Conservation (phyloP, 1,284 basidiomycete species). For the Microstroma glucosiphilum region DNA sequence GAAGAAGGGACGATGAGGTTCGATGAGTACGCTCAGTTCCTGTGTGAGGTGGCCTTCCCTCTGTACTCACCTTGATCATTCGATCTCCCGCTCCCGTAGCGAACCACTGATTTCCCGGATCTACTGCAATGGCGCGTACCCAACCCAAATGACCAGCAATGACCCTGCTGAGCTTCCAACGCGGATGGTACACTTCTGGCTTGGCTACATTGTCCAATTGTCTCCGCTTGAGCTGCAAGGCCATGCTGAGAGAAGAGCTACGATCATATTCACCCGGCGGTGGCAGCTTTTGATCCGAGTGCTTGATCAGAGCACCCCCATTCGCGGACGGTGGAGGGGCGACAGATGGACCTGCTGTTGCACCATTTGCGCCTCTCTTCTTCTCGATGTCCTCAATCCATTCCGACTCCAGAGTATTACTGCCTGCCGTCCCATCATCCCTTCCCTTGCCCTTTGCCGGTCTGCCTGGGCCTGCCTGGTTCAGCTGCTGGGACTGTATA, state of each 20-base stretch:
- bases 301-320: conserved; percentile 15
- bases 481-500: conserved; percentile 69
- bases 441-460: conserved; percentile 13
- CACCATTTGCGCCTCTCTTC: conserved; percentile 15
- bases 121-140: conserved; percentile 93
- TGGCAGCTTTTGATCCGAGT: conserved; percentile 20
- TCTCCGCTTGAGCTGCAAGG: conserved; percentile 40
- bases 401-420: conserved; percentile 16
- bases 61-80: conserved; percentile 66
- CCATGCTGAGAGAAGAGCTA: conserved; percentile 28
- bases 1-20: background rate
- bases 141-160: conserved; percentile 97
- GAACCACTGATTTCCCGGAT: conserved; percentile 98
- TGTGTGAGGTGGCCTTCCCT: background rate
- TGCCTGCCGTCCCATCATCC: conserved; percentile 9
- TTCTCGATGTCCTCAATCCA: conserved; percentile 15
- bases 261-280: conserved; percentile 17
- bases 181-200: conserved; percentile 70
- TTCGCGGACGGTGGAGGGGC: background rate
- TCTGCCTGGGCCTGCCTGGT: conserved; percentile 58
- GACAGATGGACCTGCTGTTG: conserved; percentile 15
- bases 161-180: conserved; percentile 88
- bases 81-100: conserved; percentile 94
- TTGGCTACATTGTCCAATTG: conserved; percentile 77
- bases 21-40: background rate